These are phyloP conservation scores for Westerdykella aurantiaca DNA, from an alignment of 2,329 filamentous ascomycete genomes.

Conservation along the genomic window DNA sequence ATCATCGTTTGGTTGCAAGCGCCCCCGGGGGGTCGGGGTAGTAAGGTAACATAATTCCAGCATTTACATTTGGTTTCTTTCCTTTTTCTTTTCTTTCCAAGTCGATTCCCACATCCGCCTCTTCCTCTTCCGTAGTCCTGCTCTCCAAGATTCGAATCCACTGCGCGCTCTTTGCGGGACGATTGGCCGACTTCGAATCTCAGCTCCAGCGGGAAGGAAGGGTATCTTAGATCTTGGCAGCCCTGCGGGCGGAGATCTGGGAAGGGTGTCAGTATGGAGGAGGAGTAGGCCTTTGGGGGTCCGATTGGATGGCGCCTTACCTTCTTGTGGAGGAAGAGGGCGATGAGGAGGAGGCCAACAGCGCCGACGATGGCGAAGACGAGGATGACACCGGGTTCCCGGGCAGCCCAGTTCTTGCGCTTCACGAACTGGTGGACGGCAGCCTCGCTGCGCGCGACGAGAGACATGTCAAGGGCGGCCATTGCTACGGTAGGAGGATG, in stretches of 20 bases:
- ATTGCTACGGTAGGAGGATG: constrained; percentile 24
- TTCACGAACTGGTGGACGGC: constrained; percentile 43
- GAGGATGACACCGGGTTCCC: constrained; percentile 56
- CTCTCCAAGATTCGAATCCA: too few species aligned
- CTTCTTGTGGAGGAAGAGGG: constrained; percentile 47
- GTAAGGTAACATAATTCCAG: not conserved
- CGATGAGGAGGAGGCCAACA: constrained; percentile 47
- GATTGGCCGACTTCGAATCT: not conserved
- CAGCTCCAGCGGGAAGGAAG: not conserved
- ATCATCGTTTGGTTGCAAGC: not conserved
- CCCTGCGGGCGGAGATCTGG: constrained; percentile 8
- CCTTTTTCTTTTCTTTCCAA: too few species aligned
- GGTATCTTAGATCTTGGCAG: constrained; percentile 8
- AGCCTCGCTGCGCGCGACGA: constrained; percentile 34
- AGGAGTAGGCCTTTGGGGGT: too few species aligned
- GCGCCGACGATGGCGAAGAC: constrained; percentile 58
- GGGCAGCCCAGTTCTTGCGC: constrained; percentile 53
- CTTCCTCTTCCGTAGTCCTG: too few species aligned
- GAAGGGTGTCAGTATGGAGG: too few species aligned
- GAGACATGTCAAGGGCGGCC: constrained; percentile 35
- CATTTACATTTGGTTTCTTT: too few species aligned
- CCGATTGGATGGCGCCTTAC: constrained; percentile 17
- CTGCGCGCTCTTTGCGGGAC: not conserved
- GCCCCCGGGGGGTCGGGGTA: not conserved
- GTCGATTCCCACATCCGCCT: too few species aligned